Evolutionary conservation across 805 yeast genomes (phyloP).

Genomic region (Monosporozyma unispora): DNA sequence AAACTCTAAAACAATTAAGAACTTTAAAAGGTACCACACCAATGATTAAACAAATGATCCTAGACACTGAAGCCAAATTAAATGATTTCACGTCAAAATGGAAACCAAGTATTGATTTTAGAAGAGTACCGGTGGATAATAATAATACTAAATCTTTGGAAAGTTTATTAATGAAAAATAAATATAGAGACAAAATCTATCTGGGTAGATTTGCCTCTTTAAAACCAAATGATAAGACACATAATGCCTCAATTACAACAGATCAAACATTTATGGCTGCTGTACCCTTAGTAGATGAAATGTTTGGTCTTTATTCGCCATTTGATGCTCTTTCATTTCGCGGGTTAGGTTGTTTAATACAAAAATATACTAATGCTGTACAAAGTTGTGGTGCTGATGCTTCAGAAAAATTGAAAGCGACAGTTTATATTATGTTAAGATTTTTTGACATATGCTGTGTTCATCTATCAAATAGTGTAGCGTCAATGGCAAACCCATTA

Average conservation of each 20-base stretch:
- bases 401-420: constrained; percentile 20
- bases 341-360: constrained; percentile 23
- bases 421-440: constrained; percentile 20
- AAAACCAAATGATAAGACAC: not conserved
- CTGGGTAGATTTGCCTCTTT: constrained; percentile 16
- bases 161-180: constrained; percentile 23
- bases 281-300: constrained; percentile 21
- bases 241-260: not conserved
- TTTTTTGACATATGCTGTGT: constrained; percentile 20
- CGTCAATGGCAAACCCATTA: constrained; percentile 19
- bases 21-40: constrained; percentile 6
- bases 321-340: constrained; percentile 21
- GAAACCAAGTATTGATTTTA: constrained; percentile 16
- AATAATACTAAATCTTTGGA: constrained; percentile 19
- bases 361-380: not conserved
- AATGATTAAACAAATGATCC: constrained; percentile 9
- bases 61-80: constrained; percentile 10
- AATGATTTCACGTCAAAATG: constrained; percentile 8
- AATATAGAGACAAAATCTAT: constrained; percentile 16
- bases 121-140: constrained; percentile 2
- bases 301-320: constrained; percentile 24
- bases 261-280: constrained; percentile 4
- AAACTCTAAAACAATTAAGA: constrained; percentile 11
- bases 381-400: not conserved
- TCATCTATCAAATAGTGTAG: constrained; percentile 16